Evolutionary conservation across 2,329 filamentous ascomycete genomes (phyloP), one percentile per base, ranked within the genome.

Genomic region (Aplosporella prunicola): DNA sequence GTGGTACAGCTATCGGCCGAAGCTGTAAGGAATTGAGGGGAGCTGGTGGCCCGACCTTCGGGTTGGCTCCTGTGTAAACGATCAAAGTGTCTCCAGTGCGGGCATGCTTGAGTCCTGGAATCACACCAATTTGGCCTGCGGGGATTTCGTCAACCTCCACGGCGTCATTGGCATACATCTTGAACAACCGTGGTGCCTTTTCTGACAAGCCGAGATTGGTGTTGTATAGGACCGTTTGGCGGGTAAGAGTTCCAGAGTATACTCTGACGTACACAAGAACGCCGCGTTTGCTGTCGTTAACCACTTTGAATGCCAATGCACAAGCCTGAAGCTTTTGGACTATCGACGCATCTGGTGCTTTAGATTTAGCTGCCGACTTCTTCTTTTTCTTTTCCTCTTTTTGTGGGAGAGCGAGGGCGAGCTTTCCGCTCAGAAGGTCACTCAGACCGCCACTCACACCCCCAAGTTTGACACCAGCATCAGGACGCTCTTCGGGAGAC

Each of bases 71-170:
- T 16, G 74, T 68, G 48, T 85, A 86, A 2, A 81, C 77, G 22
- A 96, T 74, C 1, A 98, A 63, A 0, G 91, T 98, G 53, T 98
- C 91, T 2, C 91, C 91, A 1, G 91, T 98, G 24, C 91, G 74
- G n/a, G 89, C 82, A 50, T 82, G 75, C 56, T 94, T 95, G 13
- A 96, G 72, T 0, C 89, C 91, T 10, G 83, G 80, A 34, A 98
- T 80, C 4, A 94, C 91, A 20, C 91, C 91, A 43, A 98, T 98
- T 55, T 96, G 88, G 1, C 91, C 91, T 0, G 85, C 77, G 3
- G 76, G 68, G 24, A 98, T 82, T 18, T 79, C 75, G 14, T 80
- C 74, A 15, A 96, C 80, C 45, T 95, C 87, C 11, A 93, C 75
- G 0, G 88, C 82, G 52, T 93, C 84, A 23, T 80, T 80, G 34